Base-by-base conservation (phyloP, 2,329 filamentous ascomycete species). In the Nemania serpens region DNA sequence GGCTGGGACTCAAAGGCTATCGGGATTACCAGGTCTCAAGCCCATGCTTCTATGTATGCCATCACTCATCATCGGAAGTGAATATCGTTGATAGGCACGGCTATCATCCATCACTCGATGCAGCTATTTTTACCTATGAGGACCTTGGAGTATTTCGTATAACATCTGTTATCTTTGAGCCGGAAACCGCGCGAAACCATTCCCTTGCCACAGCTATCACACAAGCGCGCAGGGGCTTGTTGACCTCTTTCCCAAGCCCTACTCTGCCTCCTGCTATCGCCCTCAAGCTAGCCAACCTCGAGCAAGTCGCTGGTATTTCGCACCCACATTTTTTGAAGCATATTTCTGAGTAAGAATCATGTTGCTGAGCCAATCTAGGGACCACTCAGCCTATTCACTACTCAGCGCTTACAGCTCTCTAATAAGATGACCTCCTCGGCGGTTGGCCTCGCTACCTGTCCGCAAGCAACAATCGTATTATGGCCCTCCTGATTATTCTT, bases 331-430 rank as follows among this genome's bases (percentile, higher is more conserved):
- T 7, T 22, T 11, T n/a, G 17, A 33, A 17, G 11, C 5, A 5
- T 9, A 33, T 20, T 34, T 22, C 29, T 22, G 11, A 7, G 4
- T 15, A 37, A 25, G 29, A n/a, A 20, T 12, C 42, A 33, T 33
- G 20, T 9, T 22, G 1, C 6, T 10, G 7, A 41, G 20, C 5
- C 11, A 13, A 15, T 45, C 18, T 42, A 20, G 25, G 9, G 18
- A 22, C 22, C n/a, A n/a, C 2, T 41, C 20, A 22, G 15, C 22
- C 46, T 48, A 29, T 15, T 10, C 29, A 18, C 20, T 42, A 3
- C 22, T 39, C 12, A 50, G 13, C 37, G 37, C 39, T 45, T 51
- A n/a, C 29, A 50, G 18, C 55, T 50, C 18, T 51, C 42, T 36
- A 55, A 36, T 43, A 36, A 13, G 12, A 58, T 46, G 7, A 18